Base-by-base conservation (phyloP, 192 early-diverging fungal genomes). In the Linnemannia exigua region DNA sequence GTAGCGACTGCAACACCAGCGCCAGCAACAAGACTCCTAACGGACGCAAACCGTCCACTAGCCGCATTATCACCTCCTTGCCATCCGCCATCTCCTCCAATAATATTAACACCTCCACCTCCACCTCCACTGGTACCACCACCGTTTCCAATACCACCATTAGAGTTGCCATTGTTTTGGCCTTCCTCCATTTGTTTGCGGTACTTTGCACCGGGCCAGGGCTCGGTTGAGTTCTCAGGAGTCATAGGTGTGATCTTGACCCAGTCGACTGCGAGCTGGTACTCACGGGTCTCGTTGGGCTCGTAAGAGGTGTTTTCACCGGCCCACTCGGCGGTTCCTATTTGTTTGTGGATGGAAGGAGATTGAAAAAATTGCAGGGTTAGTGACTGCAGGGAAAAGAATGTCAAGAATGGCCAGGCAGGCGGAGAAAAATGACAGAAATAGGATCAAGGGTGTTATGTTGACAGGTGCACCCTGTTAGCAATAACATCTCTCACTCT, bases 281-380 rank as follows among this genome's bases (percentile, higher is more conserved):
- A 82, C 61, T 82, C 81, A 58, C 81, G 70, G 12, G 67, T 31
- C 7, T 82, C 70, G 15, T 76, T 67, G 22, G 81, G 81, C 12
- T 47, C 81, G 19, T 82, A 82, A 1, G 74, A 76, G 28, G 81
- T 82, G 75, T 82, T 73, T 31, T 63, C 25, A n/a, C 81, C 81
- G 41, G 81, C 81, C 81, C 81, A 82, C 9, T 82, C 81, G 20
- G 81, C 75, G 28, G 81, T 82, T 22, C 81, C 81, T 82, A 52
- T 19, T 20, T 47, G 44, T 38, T 41, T 19, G 19, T 9, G 7
- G 22, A 6, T 9, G 38, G 31, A 33, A 50, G 8, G 25, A 28
- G 6, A 28, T 28, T 71, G n/a, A 48, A 67, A 44, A 54, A 1
- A 51, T 51, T 37, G 61, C 47, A 48, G 66, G 31, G 17, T 44